A percentile compares a stretch with the other conserved stretches of the same genome.
phyloP scores from a whole-genome alignment of 306 rosid genomes.

The Arachis hypogaea region DNA sequence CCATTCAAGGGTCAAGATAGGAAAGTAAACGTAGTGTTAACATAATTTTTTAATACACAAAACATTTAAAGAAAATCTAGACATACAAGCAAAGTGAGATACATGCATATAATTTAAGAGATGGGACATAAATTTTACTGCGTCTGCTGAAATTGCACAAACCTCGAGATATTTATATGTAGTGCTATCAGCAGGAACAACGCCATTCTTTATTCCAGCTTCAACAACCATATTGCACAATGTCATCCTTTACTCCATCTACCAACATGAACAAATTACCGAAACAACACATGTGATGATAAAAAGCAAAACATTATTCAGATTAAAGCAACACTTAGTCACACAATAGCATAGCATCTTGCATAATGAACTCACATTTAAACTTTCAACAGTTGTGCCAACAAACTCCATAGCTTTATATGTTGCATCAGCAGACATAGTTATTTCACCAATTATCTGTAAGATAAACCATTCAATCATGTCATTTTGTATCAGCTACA shows the following conservation, averaged over 20 bases:
- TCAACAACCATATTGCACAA: slow-evolving; percentile 94
- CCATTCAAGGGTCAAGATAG: neutral
- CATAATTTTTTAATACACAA: neutral
- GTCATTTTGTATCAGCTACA: slow-evolving; percentile 27
- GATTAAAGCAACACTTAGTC: slow-evolving; percentile 16
- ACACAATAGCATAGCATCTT: slow-evolving; percentile 1
- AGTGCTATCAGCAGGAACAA: slow-evolving; percentile 81
- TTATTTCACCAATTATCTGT: slow-evolving; percentile 89
- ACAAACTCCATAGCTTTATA: slow-evolving; percentile 95
- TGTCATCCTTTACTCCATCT: slow-evolving; percentile 98
- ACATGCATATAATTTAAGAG: slow-evolving; percentile 9
- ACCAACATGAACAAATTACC: slow-evolving; percentile 31
- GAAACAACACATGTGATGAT: slow-evolving; percentile 19
- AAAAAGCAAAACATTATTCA: neutral
- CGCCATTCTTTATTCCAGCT: slow-evolving; percentile 94
- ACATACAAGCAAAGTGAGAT: neutral
- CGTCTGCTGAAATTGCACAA: slow-evolving; percentile 36
- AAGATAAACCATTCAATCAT: slow-evolving; percentile 16
- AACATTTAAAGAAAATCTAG: neutral
- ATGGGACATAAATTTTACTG: slow-evolving; percentile 27
- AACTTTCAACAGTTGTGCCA: slow-evolving; percentile 85
- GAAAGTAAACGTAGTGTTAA: neutral
- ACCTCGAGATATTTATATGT: slow-evolving; percentile 92
- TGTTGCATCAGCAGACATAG: slow-evolving; percentile 86
- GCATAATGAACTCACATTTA: slow-evolving; percentile 56